Conservation (phyloP, 345 rosid genomes). For the Lagerstroemia speciosa region DNA sequence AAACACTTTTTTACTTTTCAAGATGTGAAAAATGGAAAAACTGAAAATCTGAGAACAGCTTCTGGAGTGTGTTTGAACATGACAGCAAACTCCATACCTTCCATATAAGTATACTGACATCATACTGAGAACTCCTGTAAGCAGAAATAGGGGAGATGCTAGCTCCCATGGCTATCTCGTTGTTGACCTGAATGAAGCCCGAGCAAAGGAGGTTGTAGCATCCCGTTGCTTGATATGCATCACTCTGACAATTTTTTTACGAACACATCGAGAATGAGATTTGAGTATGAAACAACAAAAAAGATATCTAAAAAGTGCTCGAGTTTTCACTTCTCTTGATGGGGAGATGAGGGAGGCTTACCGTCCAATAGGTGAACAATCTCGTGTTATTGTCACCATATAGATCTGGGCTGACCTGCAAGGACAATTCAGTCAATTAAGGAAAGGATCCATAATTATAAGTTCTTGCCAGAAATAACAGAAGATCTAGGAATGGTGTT, state of each 20-base stretch:
- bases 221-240: conserved; percentile 97
- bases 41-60: neutral
- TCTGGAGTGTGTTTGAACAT: neutral
- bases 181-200: conserved; percentile 89
- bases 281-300: neutral
- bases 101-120: conserved; percentile 91
- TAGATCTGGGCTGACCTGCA: conserved; percentile 94
- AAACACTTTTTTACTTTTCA: neutral
- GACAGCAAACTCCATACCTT: conserved; percentile 39
- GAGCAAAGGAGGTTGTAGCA: conserved; percentile 96
- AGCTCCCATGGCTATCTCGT: conserved; percentile 93
- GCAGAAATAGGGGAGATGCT: conserved; percentile 90
- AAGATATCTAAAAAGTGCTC: neutral
- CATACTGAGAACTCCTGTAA: conserved; percentile 76
- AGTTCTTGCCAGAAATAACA: neutral
- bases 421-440: conserved; percentile 6
- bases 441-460: neutral
- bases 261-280: neutral
- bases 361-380: conserved; percentile 99
- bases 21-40: neutral
- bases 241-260: conserved; percentile 47
- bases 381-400: conserved; percentile 98
- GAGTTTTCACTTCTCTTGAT: neutral
- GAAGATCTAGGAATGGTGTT: neutral
- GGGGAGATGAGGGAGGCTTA: conserved; percentile 27